Evolutionary conservation across 306 rosid genomes (phyloP).

Genomic region (Trichosanthes truncata): DNA sequence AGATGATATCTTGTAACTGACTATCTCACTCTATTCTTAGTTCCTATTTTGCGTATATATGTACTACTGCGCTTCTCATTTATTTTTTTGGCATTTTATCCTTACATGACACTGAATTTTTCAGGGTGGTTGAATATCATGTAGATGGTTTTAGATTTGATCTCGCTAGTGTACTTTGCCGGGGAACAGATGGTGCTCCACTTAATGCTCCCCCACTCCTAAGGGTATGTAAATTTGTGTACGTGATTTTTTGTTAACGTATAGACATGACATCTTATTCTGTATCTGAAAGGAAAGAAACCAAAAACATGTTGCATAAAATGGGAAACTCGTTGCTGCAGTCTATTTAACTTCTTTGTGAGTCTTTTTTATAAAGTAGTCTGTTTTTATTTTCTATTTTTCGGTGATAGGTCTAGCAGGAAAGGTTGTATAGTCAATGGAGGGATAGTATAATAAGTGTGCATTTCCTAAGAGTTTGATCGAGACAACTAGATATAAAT

Average conservation of each 20-base stretch:
- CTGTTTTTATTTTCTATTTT: not conserved
- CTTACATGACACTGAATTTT: conserved; percentile 15
- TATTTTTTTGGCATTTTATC: not conserved
- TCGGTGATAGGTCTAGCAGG: not conserved
- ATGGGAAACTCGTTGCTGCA: not conserved
- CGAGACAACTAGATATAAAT: not conserved
- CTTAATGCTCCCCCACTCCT: conserved; percentile 69
- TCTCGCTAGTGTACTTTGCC: conserved; percentile 87
- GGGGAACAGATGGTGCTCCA: conserved; percentile 80
- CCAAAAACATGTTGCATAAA: not conserved
- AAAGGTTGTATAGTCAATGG: not conserved
- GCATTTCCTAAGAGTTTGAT: not conserved
- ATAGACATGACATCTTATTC: not conserved
- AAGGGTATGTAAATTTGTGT: conserved; percentile 41
- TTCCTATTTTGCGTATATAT: not conserved
- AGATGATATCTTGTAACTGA: not conserved
- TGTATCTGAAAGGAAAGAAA: not conserved
- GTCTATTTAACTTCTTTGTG: not conserved
- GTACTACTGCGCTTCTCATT: not conserved
- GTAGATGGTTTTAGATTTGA: conserved; percentile 98
- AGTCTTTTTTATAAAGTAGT: not conserved
- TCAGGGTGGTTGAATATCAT: conserved; percentile 87
- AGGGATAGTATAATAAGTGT: not conserved
- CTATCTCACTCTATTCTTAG: not conserved
- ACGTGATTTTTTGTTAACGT: not conserved